Percentiles rank a stretch among this genome's conserved stretches.
These are phyloP conservation scores for Myxozyma sirexii DNA, from an alignment of 805 yeast genomes.

Conservation along the genomic window DNA sequence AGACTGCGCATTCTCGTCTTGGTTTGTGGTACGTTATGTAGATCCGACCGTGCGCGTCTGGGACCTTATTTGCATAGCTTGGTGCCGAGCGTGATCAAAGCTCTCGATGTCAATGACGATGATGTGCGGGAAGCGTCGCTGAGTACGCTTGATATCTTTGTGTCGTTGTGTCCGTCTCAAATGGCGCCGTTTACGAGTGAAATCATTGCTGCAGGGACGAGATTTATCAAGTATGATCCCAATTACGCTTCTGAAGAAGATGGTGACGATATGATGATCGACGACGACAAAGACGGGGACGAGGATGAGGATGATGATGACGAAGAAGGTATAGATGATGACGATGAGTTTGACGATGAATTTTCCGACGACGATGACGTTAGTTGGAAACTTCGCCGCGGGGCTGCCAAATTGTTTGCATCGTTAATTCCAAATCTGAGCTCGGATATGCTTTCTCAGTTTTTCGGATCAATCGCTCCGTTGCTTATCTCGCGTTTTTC, in stretches of 20 bases:
- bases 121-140: constrained; percentile 57
- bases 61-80: constrained; percentile 25
- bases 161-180: constrained; percentile 46
- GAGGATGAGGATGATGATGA: constrained; percentile 52
- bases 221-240: constrained; percentile 52
- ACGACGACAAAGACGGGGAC: constrained; percentile 45
- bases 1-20: constrained; percentile 21
- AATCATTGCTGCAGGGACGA: constrained; percentile 40
- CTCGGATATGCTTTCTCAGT: constrained; percentile 14
- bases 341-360: constrained; percentile 42
- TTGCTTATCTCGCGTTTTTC: constrained; percentile 48
- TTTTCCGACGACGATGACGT: constrained; percentile 52
- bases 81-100: constrained; percentile 36
- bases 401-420: constrained; percentile 51
- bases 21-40: constrained; percentile 39
- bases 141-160: constrained; percentile 46
- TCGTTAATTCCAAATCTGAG: constrained; percentile 44
- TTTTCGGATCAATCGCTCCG: constrained; percentile 42
- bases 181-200: constrained; percentile 40
- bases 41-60: constrained; percentile 33
- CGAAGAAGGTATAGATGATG: constrained; percentile 49
- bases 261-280: constrained; percentile 28
- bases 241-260: constrained; percentile 42
- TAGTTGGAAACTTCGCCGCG: constrained; percentile 66
- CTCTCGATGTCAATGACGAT: constrained; percentile 40